These are phyloP conservation scores for Tetracladium setigerum DNA, from an alignment of 495 filamentous ascomycete genomes.

Conservation along the genomic window DNA sequence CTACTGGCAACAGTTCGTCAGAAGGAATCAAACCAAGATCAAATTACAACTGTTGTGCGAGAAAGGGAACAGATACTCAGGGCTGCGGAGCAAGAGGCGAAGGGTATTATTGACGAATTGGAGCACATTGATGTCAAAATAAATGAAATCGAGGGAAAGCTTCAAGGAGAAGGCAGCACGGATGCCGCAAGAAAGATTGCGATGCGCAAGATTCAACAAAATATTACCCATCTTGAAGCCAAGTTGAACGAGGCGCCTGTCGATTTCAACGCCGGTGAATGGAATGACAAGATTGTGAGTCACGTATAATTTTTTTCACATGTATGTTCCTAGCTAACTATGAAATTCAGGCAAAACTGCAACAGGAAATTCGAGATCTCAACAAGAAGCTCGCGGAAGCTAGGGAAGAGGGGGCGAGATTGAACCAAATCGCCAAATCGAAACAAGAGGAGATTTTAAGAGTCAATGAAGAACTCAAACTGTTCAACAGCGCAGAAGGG, in stretches of 20 bases:
- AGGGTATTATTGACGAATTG: slow-evolving; percentile 39
- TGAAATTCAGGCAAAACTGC: slow-evolving; percentile 34
- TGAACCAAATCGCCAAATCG: too few relatives aligned
- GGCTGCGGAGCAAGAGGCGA: slow-evolving; percentile 43
- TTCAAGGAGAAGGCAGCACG: slow-evolving; percentile 48
- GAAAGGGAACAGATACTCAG: slow-evolving; percentile 33
- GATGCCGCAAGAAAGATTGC: slow-evolving; percentile 46
- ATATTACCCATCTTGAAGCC: slow-evolving; percentile 35
- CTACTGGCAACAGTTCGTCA: slow-evolving; percentile 53
- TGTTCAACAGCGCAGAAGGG: slow-evolving; percentile 68
- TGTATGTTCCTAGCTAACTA: slow-evolving; percentile 9
- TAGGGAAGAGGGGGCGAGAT: slow-evolving; percentile 8
- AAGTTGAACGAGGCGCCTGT: slow-evolving; percentile 36
- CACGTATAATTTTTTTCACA: not conserved
- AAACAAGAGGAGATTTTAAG: slow-evolving; percentile 12
- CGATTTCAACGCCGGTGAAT: slow-evolving; percentile 40
- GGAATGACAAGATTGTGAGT: slow-evolving; percentile 48
- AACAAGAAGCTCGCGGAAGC: slow-evolving; percentile 26
- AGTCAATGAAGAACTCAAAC: slow-evolving; percentile 42
- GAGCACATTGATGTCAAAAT: slow-evolving; percentile 43
- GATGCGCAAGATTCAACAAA: slow-evolving; percentile 31
- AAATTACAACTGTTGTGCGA: slow-evolving; percentile 22
- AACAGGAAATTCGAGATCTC: slow-evolving; percentile 31
- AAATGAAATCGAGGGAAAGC: slow-evolving; percentile 45
- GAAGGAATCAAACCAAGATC: slow-evolving; percentile 54